These are phyloP conservation scores for Aureobasidium sp. DNA, from an alignment of 2,329 filamentous ascomycete genomes.

Conservation along the genomic window DNA sequence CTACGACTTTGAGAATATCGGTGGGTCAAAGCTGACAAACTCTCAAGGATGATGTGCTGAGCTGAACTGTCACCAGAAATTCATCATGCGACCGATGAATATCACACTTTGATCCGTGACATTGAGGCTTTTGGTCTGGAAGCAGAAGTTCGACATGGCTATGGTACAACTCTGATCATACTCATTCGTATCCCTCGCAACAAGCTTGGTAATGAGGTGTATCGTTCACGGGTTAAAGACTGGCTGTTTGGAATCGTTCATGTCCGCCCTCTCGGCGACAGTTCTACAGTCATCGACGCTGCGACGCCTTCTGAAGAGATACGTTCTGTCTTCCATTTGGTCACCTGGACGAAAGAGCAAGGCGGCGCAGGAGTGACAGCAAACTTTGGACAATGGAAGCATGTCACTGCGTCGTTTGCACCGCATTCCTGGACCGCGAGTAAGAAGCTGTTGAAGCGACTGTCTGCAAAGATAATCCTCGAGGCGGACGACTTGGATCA, in stretches of 20 bases:
- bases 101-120: background rate
- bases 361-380: background rate
- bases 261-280: background rate
- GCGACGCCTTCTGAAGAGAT: background rate
- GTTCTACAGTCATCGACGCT: background rate
- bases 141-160: background rate
- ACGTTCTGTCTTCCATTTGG: background rate
- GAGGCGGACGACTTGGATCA: background rate
- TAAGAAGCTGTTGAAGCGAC: background rate
- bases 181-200: background rate
- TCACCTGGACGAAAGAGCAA: conserved; percentile 6
- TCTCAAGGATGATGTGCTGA: too few relatives aligned
- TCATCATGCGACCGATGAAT: background rate
- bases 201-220: background rate
- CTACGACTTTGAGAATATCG: background rate
- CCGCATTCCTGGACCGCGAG: background rate
- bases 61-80: background rate
- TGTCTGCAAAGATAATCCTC: background rate
- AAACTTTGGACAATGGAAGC: background rate
- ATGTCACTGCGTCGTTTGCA: background rate
- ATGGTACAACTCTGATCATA: background rate
- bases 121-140: background rate
- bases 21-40: background rate
- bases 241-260: background rate
- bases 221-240: conserved; percentile 4